Conservation (phyloP, 495 filamentous ascomycete genomes). For the Podospora appendiculata region DNA sequence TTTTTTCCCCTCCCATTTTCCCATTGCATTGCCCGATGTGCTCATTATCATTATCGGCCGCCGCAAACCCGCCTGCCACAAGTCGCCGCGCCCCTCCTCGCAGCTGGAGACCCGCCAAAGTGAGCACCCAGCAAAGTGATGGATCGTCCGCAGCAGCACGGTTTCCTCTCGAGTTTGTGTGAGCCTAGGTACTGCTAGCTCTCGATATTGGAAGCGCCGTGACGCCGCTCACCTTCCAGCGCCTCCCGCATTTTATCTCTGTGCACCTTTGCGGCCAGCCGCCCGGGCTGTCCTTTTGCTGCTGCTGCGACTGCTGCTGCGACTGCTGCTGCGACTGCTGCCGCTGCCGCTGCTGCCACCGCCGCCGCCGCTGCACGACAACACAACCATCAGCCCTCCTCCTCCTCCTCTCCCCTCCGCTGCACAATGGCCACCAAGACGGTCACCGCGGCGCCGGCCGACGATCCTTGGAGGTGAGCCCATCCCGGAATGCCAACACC, state of each 20-base stretch:
- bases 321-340: background rate
- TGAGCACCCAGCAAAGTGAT: conserved; percentile 16
- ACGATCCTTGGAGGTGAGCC: conserved; percentile 22
- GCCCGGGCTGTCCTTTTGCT: background rate
- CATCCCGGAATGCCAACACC: too few species aligned
- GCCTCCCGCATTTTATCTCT: background rate
- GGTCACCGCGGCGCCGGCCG: conserved; percentile 4
- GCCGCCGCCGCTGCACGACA: background rate
- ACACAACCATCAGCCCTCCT: background rate
- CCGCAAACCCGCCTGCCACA: conserved; percentile 13
- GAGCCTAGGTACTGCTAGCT: conserved; percentile 4
- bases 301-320: background rate
- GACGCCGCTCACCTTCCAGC: background rate
- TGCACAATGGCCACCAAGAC: conserved; percentile 11
- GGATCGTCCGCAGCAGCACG: conserved; percentile 19
- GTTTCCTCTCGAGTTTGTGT: conserved; percentile 12
- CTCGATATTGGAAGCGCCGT: background rate
- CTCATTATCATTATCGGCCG: background rate
- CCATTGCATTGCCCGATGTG: too few species aligned
- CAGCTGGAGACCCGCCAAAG: conserved; percentile 6
- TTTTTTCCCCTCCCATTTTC: too few species aligned
- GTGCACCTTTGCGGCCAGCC: background rate
- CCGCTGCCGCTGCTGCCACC: background rate
- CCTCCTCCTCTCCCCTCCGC: too few species aligned
- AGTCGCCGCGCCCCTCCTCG: conserved; percentile 18